phyloP scores from a whole-genome alignment of 352 stramenopile genomes.

The Phytopythium delawarense region DNA sequence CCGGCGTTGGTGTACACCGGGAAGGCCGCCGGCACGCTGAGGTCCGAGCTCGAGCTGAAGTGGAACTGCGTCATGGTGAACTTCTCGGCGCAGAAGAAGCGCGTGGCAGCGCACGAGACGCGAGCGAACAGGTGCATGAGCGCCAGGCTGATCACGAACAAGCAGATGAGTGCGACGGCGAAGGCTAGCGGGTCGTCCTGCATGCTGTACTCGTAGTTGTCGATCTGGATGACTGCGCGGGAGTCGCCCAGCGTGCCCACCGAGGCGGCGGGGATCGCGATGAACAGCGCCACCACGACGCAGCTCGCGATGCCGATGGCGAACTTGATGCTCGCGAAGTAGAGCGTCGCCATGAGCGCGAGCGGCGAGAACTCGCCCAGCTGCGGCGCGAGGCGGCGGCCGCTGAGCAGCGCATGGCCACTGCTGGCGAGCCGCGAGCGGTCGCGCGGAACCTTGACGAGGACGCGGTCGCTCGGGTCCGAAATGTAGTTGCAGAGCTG shows the following conservation, averaged over 20 bases:
- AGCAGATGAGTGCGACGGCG: constrained; percentile 30
- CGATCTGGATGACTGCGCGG: constrained; percentile 17
- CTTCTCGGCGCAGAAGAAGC: constrained; percentile 65
- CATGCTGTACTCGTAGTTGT: constrained; percentile 21
- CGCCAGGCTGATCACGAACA: constrained; percentile 50
- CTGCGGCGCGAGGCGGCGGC: constrained; percentile 39
- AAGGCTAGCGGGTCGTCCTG: constrained; percentile 37
- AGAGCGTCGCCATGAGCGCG: constrained; percentile 51
- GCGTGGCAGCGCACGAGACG: constrained; percentile 39
- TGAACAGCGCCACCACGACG: constrained; percentile 26
- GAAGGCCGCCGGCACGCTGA: constrained; percentile 4
- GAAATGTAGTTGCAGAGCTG: constrained; percentile 62
- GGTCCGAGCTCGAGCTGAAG: constrained; percentile 11
- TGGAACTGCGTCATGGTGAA: constrained; percentile 19
- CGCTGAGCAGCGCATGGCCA: constrained; percentile 30
- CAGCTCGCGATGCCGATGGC: constrained; percentile 41
- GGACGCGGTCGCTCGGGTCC: constrained; percentile 37
- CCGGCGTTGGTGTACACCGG: constrained; percentile 16
- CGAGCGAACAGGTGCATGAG: constrained; percentile 48
- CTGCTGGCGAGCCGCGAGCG: not conserved
- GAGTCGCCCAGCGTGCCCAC: constrained; percentile 15
- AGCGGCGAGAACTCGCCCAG: constrained; percentile 53
- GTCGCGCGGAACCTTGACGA: constrained; percentile 23
- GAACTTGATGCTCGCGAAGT: constrained; percentile 69
- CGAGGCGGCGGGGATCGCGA: constrained; percentile 24